Base-by-base conservation (phyloP, 2,329 filamentous ascomycete genomes). In the Didymella exigua region DNA sequence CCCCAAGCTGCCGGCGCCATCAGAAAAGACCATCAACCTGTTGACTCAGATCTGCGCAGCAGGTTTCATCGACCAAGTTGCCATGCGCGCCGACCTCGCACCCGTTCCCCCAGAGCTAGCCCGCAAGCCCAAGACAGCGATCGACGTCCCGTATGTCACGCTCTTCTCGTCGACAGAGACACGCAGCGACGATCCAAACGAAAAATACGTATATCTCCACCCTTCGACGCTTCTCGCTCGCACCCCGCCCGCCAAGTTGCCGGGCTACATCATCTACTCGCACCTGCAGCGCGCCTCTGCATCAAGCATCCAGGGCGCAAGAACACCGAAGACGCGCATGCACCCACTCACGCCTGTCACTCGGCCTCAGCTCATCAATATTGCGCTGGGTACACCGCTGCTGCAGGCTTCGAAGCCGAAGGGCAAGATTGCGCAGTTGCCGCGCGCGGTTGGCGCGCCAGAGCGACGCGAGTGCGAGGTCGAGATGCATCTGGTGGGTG, bases 11-110 rank as follows among this genome's bases (percentile, higher is more conserved):
- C 75, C 84, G 72, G 71, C 86, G 70, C 78, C 83, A 79, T 84
- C 84, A 0, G 78, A 86, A 6, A 89, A 87, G 62, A 88, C 74
- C 69, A 79, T 96, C 24, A 87, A 87, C 41, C 86, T 91, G 0
- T 80, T 99, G 24, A 96, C 96, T 74, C 91, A 97, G 71, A 96
- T 98, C 77, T 87, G 91, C 19, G 91, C 93, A 0, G 89, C 91
- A 0, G 95, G 93, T 1, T 98, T 97, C 77, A 86, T 98, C 68
- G 95, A 99, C 75, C 90, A 97, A 64, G 84, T 99, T 34, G 95
- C 95, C 40, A 92, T 98, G 64, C 90, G 95, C 56, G 91, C 90
- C 4, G 93, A 99, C 74, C 80, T 91, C n/a, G 83, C 91, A 0
- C 90, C 91, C 0, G 83, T 82, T 11, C 89, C 90, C 0, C 70